These are phyloP conservation scores for Astrothelium subdiscretum DNA, from an alignment of 495 filamentous ascomycete species.

Conservation along the genomic window DNA sequence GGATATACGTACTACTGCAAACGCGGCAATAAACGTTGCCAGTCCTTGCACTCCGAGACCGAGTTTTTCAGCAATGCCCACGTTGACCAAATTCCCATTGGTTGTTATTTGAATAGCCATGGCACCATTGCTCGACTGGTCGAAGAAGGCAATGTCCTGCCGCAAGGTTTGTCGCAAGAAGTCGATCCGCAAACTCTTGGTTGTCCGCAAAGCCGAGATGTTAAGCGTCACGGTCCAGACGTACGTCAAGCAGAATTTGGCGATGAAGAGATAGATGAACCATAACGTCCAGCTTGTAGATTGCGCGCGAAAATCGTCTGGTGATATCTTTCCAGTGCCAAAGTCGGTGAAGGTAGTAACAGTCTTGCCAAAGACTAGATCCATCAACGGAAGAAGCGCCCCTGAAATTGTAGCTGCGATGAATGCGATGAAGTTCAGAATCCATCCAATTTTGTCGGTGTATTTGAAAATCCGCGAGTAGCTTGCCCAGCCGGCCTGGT, in stretches of 20 bases:
- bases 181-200: constrained; percentile 17
- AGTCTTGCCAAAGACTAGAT: constrained; percentile 16
- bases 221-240: constrained; percentile 21
- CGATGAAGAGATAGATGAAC: constrained; percentile 34
- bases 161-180: constrained; percentile 20
- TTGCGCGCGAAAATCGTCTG: neutral
- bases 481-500: neutral
- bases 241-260: constrained; percentile 26
- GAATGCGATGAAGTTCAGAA: constrained; percentile 12
- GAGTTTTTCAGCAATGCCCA: constrained; percentile 9
- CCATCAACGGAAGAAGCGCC: constrained; percentile 18
- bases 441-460: constrained; percentile 7
- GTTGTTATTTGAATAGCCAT: constrained; percentile 13
- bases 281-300: constrained; percentile 11
- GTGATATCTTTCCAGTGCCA: neutral
- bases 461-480: constrained; percentile 17
- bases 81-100: constrained; percentile 12
- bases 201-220: constrained; percentile 24
- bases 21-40: constrained; percentile 6
- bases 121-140: constrained; percentile 7
- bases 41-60: constrained; percentile 4
- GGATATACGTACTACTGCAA: neutral
- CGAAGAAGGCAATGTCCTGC: constrained; percentile 25
- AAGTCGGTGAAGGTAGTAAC: constrained; percentile 9
- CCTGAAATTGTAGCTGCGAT: constrained; percentile 7